phyloP scores from a whole-genome alignment of 768 basidiomycete genomes.

The Termitomyces sp. region DNA sequence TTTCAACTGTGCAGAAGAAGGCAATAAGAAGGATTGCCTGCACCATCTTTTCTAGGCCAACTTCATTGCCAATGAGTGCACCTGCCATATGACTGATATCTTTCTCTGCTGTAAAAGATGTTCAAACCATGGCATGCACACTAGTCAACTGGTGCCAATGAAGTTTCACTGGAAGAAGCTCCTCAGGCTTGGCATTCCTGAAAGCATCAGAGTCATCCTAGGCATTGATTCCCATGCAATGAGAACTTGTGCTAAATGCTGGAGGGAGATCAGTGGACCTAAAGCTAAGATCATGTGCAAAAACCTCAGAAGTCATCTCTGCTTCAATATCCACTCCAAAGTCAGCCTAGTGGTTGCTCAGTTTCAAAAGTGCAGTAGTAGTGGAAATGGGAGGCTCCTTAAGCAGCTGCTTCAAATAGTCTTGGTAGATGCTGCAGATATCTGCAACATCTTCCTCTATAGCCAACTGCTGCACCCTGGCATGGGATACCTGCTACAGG shows the following conservation, averaged over 20 bases:
- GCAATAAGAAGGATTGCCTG: too few species aligned
- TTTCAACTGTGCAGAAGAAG: too few species aligned
- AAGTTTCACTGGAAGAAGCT: constrained; percentile 1
- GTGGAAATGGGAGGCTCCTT: neutral
- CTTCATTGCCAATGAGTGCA: too few species aligned
- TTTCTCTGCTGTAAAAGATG: too few species aligned
- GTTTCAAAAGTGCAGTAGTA: neutral
- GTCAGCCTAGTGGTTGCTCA: constrained; percentile 3
- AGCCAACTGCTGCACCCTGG: constrained; percentile 8
- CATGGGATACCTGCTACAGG: constrained; percentile 1
- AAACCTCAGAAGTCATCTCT: neutral
- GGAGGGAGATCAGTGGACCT: constrained; percentile 19
- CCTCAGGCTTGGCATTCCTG: neutral
- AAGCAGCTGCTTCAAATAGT: constrained; percentile 4
- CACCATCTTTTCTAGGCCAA: too few species aligned
- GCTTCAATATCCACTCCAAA: constrained; percentile 6
- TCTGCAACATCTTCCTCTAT: constrained; percentile 3
- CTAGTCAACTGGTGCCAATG: too few species aligned
- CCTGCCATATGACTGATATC: too few species aligned
- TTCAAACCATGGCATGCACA: too few species aligned
- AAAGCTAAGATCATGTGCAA: constrained; percentile 10
- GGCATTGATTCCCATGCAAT: constrained; percentile 8
- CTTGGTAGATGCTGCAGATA: constrained; percentile 1
- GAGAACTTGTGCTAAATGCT: constrained; percentile 18
- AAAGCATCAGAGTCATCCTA: constrained; percentile 14